Evolutionary conservation across 805 yeast genomes (phyloP), one percentile per base, ranked within the genome.

Genomic region (Kodamaea restingae): DNA sequence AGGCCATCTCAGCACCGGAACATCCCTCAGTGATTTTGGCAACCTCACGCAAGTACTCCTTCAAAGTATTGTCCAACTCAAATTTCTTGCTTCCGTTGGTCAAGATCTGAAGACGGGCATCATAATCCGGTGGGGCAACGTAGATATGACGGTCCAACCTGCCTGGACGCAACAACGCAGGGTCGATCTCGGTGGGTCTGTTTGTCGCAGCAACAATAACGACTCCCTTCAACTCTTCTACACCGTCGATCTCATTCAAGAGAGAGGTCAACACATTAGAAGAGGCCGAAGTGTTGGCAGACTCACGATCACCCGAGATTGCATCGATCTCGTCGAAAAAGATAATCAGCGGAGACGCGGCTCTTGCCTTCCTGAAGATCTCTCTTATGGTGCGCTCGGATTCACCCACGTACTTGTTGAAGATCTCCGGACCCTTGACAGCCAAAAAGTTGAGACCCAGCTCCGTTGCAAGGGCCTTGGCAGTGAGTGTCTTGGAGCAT

Each of bases 321-420:
- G 98, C 98, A 63, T 93, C 99, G 36, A 93, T 88, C 61, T 93
- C 99, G 68, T 91, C 98, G 55, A 91, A 90, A 56, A 91, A 91
- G 5, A 91, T 84, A 44, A 91, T 88, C 45, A 95, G 84, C 7
- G 98, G 98, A 1, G 95, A 75, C 1, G 97, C 96, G 4, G 95
- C 95, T 41, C 97, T 70, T 0, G 98, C 98, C 51, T 91, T 84
- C 21, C 95, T 75, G 62, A 91, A 91, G 3, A 91, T 82, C 57
- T 90, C 96, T 48, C 98, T 70, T n/a, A 91, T 84, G 2, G 96
- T 86, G 25, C 88, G 71, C 63, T 91, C 98, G 14, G 91, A 81
- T 58, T 91, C 98, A 46, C 98, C 98, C 27, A 93, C 97, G 53
- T 85, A 91, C 60, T 93, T 91, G 63, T 88, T 91, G 55, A 91